Percentiles rank a stretch among this genome's conserved stretches.
Evolutionary conservation across 2,329 filamentous ascomycete genomes (phyloP).

Genomic region (Calonectria pseudoreteaudii): DNA sequence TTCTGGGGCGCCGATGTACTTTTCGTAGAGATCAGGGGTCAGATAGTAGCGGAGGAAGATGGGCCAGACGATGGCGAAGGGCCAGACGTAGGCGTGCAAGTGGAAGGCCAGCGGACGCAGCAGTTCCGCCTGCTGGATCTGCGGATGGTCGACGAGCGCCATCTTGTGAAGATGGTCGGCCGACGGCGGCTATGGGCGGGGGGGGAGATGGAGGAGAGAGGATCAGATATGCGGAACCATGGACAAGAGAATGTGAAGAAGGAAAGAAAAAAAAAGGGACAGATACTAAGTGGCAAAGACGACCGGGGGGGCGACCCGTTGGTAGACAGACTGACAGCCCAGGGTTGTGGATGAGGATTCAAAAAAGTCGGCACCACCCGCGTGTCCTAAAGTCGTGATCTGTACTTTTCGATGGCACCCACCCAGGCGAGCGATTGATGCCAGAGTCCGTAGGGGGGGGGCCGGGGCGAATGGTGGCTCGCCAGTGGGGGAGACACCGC

Average conservation of each 20-base stretch:
- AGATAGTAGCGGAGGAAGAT: slow-evolving; percentile 91
- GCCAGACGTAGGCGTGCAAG: slow-evolving; percentile 92
- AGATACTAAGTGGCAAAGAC: background rate
- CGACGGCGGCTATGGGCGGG: slow-evolving; percentile 13
- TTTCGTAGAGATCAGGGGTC: slow-evolving; percentile 84
- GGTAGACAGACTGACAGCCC: slow-evolving; percentile 24
- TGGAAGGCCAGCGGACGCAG: slow-evolving; percentile 86
- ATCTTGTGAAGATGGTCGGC: slow-evolving; percentile 53
- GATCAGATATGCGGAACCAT: slow-evolving; percentile 20
- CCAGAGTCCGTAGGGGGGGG: background rate
- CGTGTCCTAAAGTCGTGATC: slow-evolving; percentile 40
- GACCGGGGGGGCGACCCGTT: slow-evolving; percentile 8
- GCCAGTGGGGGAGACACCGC: background rate
- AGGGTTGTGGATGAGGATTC: background rate
- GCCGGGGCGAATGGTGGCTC: slow-evolving; percentile 1
- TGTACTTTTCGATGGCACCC: slow-evolving; percentile 42
- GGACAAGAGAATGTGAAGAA: slow-evolving; percentile 4
- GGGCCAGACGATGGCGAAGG: slow-evolving; percentile 92
- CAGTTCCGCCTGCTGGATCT: slow-evolving; percentile 89
- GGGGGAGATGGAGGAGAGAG: background rate
- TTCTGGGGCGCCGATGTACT: slow-evolving; percentile 91
- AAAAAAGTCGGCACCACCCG: slow-evolving; percentile 8
- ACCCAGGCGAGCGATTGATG: slow-evolving; percentile 30
- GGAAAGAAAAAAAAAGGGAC: background rate
- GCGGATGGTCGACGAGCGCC: slow-evolving; percentile 89